Base-by-base conservation (phyloP, 192 early-diverging fungal genomes). In the Coemansia sp. region DNA sequence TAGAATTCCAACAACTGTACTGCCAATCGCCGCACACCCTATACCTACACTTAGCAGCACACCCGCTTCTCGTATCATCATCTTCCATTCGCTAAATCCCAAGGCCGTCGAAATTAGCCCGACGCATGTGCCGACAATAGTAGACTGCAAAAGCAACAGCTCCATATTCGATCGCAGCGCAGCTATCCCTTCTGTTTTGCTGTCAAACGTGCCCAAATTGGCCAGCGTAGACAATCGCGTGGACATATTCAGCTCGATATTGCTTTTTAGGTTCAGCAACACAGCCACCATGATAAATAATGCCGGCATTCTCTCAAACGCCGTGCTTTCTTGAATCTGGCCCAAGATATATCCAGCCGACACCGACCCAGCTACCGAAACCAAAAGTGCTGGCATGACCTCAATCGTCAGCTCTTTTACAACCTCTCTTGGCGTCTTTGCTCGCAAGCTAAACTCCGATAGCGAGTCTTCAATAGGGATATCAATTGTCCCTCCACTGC, bases 241-340 rank as follows among this genome's bases (percentile, higher is more conserved):
- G 6, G 90, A 88, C 50, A 95, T 80, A 46, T 91, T 95, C 80
- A 94, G 88, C 63, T 95, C 93, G 12, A 94, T 81, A 68, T 94
- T 95, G 51, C 93, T 91, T 56, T 95, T 95, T 15, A 95, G 68
- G 59, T 93, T 93, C 26, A 95, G 64, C 10, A 95, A 61, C 26
- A 93, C 86, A 3, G 93, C 84, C 0, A 94, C 88, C 53, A 95
- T 83, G 52, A 95, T 87, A 65, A 93, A 90, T 9, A 95, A 67
- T 57, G 88, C 86, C 3, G 88, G 80, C 14, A 90, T 71, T 7
- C 72, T 49, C 6, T 67, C 65, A 57, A 92, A 94, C 4, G 90
- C 89, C 20, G 59, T 60, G 81, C 84, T 86, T 57, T 80, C 80
- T 77, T 91, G 74, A 42, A 87, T 82, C 11, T 63, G 52, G 42